A percentile compares a stretch with the other conserved stretches of the same genome.
Conservation (phyloP, 495 filamentous ascomycete genomes). For the Filosporella fistucella region DNA sequence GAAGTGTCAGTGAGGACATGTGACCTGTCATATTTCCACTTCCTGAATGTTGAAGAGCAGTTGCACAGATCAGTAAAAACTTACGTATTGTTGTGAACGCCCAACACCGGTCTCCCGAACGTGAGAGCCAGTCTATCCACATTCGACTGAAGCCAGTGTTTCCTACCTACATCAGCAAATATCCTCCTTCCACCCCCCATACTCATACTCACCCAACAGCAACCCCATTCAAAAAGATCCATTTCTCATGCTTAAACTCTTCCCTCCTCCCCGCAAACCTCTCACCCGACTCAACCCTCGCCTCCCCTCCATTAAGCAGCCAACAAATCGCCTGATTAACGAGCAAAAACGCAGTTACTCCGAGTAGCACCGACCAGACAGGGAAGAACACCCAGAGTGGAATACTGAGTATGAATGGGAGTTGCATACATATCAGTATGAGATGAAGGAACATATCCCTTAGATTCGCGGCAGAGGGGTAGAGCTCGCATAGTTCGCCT, state of each 20-base stretch:
- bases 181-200: constrained; percentile 7
- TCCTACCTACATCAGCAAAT: constrained; percentile 23
- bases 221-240: constrained; percentile 74
- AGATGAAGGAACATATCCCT: constrained; percentile 45
- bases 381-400: constrained; percentile 50
- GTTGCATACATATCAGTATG: constrained; percentile 45
- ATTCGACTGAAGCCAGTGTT: constrained; percentile 61
- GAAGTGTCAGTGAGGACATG: too few species aligned
- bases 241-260: constrained; percentile 53
- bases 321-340: constrained; percentile 46
- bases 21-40: too few species aligned
- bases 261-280: constrained; percentile 6
- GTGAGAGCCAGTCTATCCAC: constrained; percentile 67
- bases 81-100: constrained; percentile 79
- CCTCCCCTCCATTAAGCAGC: constrained; percentile 22
- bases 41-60: too few species aligned
- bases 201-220: constrained; percentile 46
- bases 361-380: constrained; percentile 38
- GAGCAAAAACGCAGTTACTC: constrained; percentile 30
- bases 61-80: too few species aligned
- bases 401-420: constrained; percentile 36
- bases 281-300: constrained; percentile 3
- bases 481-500: constrained; percentile 54
- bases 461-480: constrained; percentile 41
- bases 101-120: constrained; percentile 69